A percentile compares a stretch with the other conserved stretches of the same genome.
Evolutionary conservation across 352 stramenopile genomes (phyloP).

Genomic region (Phytopythium ostracodes): DNA sequence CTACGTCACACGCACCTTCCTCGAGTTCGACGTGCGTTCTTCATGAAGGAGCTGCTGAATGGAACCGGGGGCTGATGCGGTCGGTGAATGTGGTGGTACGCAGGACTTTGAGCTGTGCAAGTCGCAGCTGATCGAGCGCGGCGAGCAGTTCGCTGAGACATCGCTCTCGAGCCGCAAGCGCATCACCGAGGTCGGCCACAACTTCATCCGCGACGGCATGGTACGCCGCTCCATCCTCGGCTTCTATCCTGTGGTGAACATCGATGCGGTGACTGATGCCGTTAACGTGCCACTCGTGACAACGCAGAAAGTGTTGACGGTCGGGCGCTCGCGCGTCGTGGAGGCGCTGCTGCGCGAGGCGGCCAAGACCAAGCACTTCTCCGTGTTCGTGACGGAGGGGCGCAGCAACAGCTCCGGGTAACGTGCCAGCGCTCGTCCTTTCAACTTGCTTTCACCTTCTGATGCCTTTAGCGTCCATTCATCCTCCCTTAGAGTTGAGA

Average conservation of each 20-base stretch:
- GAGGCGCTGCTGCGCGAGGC: slow-evolving; percentile 89
- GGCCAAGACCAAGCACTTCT: slow-evolving; percentile 92
- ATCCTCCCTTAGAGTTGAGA: slow-evolving; percentile 33
- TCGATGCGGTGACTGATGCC: background rate
- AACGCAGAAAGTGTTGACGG: slow-evolving; percentile 86
- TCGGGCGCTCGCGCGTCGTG: slow-evolving; percentile 92
- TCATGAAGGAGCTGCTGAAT: background rate
- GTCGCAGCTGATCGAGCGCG: slow-evolving; percentile 88
- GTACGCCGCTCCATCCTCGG: slow-evolving; percentile 23
- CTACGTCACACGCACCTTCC: slow-evolving; percentile 91
- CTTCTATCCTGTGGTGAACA: background rate
- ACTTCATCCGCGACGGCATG: slow-evolving; percentile 94
- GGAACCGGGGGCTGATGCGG: background rate
- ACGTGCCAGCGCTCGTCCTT: background rate
- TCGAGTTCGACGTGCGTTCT: slow-evolving; percentile 78
- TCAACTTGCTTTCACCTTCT: background rate
- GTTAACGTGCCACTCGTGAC: too few relatives aligned
- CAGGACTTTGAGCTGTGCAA: slow-evolving; percentile 91
- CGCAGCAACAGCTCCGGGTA: slow-evolving; percentile 88
- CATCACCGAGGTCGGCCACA: slow-evolving; percentile 91
- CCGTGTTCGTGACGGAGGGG: slow-evolving; percentile 92
- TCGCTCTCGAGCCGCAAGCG: slow-evolving; percentile 89
- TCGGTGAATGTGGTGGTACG: background rate
- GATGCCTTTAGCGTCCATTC: too few relatives aligned
- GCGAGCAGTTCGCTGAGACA: slow-evolving; percentile 92